Evolutionary conservation across 164 flowering plant genomes (phyloP).

Genomic region (Vitis riparia): DNA sequence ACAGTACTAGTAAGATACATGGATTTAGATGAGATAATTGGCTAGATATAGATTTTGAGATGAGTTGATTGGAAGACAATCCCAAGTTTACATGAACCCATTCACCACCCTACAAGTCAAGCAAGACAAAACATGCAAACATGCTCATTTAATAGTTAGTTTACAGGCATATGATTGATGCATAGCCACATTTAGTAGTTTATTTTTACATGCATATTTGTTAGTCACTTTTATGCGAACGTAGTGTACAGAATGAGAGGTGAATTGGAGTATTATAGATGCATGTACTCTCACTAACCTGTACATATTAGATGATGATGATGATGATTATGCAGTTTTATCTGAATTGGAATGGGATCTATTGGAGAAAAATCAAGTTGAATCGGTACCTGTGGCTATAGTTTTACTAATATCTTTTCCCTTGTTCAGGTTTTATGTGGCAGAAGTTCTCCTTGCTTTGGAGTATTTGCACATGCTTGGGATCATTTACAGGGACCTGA

Average conservation of each 20-base stretch:
- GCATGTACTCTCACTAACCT: no score
- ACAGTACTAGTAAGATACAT: no score
- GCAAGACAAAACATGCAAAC: not conserved
- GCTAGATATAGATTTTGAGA: not conserved
- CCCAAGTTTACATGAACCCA: not conserved
- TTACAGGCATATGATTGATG: not conserved
- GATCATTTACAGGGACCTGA: constrained; percentile 87
- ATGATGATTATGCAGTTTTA: not conserved
- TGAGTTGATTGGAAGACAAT: not conserved
- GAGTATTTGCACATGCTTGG: constrained; percentile 98
- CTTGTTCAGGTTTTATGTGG: constrained; percentile 77
- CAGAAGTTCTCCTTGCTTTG: constrained; percentile 92
- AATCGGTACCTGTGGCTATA: not conserved
- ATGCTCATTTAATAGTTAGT: not conserved
- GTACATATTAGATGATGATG: not conserved
- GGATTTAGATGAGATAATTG: no score
- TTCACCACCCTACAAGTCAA: not conserved
- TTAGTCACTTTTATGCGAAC: not conserved
- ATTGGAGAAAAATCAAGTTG: not conserved
- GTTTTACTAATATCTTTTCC: not conserved
- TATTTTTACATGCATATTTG: not conserved
- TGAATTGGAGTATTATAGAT: not conserved
- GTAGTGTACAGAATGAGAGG: not conserved
- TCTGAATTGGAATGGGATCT: not conserved
- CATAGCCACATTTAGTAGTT: no score